Conservation (phyloP, 371 early-diverging fungal genomes). For the Basidiobolus meristosporus region DNA sequence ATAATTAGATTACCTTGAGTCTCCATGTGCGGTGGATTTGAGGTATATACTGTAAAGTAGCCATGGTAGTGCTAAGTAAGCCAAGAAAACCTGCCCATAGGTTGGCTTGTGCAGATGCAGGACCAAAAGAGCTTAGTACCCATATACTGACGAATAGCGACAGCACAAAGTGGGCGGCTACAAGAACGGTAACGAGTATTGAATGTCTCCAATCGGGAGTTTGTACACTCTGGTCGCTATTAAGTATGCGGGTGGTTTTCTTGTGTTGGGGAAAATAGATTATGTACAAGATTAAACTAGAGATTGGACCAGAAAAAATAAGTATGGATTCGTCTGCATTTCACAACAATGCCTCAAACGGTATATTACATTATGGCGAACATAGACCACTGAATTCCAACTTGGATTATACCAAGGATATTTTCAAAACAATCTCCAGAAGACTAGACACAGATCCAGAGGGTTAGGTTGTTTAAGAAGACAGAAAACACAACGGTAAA, state of each 20-base stretch:
- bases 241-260: constrained; percentile 14
- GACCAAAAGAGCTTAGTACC: constrained; percentile 25
- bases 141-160: constrained; percentile 25
- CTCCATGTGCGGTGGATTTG: constrained; percentile 72
- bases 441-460: background rate
- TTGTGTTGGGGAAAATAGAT: constrained; percentile 51
- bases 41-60: constrained; percentile 76
- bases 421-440: constrained; percentile 55
- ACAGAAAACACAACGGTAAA: too few species aligned
- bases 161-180: constrained; percentile 31
- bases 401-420: constrained; percentile 65
- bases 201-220: constrained; percentile 55
- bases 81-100: constrained; percentile 71
- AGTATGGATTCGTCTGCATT: too few species aligned
- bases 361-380: constrained; percentile 51
- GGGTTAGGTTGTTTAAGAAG: too few species aligned
- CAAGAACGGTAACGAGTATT: constrained; percentile 27
- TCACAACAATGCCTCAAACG: too few species aligned
- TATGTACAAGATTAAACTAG: constrained; percentile 50
- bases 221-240: constrained; percentile 6
- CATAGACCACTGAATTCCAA: constrained; percentile 59
- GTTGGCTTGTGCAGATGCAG: constrained; percentile 24
- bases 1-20: constrained; percentile 26
- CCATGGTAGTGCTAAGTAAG: constrained; percentile 43
- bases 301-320: too few species aligned